Evolutionary conservation across 2,329 filamentous ascomycete genomes (phyloP).

Genomic region (Knoxdaviesia proteae): DNA sequence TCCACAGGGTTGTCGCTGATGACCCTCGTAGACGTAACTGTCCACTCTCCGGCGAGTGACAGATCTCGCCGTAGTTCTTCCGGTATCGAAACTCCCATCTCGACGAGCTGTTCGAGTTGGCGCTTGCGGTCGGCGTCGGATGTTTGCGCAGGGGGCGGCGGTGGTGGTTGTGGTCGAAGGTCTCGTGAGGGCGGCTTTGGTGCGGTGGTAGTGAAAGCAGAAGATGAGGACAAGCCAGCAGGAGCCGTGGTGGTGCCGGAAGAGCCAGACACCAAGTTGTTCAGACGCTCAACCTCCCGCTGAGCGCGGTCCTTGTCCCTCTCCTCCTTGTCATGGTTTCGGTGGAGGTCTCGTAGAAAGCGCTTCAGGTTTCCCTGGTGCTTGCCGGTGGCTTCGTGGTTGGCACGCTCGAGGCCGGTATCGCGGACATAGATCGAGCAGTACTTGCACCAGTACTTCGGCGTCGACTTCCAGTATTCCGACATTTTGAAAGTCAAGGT

Average conservation of each 20-base stretch:
- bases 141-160: conserved; percentile 8
- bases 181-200: background rate
- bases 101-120: conserved; percentile 73
- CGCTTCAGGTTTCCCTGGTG: conserved; percentile 78
- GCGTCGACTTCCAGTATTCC: conserved; percentile 97
- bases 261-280: conserved; percentile 44
- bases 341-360: conserved; percentile 74
- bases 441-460: conserved; percentile 96
- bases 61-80: conserved; percentile 58
- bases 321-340: conserved; percentile 58
- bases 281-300: conserved; percentile 68
- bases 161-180: conserved; percentile 1
- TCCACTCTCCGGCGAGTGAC: conserved; percentile 81
- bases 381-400: conserved; percentile 71
- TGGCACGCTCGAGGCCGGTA: conserved; percentile 70
- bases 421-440: conserved; percentile 81
- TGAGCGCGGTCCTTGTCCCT: conserved; percentile 67
- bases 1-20: conserved; percentile 22
- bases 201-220: background rate
- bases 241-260: conserved; percentile 3
- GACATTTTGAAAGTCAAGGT: conserved; percentile 38
- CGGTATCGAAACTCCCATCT: conserved; percentile 70
- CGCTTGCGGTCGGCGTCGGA: conserved; percentile 51
- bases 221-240: conserved; percentile 1
- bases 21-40: conserved; percentile 43